Conservation (phyloP, 2,329 filamentous ascomycete genomes). For the Sclerotinia spermophila region DNA sequence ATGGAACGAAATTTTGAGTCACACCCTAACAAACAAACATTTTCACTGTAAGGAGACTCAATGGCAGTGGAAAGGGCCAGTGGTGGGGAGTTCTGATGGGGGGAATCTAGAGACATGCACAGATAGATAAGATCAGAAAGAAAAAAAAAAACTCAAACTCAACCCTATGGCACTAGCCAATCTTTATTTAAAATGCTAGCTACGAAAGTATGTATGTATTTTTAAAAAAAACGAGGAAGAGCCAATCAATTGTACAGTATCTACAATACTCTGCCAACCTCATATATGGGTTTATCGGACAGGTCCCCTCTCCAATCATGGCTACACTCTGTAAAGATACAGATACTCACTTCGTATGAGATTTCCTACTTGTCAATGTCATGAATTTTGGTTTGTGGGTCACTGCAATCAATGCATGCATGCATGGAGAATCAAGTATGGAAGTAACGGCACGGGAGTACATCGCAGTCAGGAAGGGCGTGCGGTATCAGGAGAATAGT, state of each 20-base stretch:
- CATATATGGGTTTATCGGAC: neutral
- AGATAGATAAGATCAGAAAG: neutral
- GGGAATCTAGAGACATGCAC: neutral
- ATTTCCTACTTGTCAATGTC: neutral
- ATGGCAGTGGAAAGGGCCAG: neutral
- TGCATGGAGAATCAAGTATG: neutral
- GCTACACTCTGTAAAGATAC: neutral
- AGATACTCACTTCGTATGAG: neutral
- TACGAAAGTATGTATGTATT: neutral
- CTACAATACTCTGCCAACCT: neutral
- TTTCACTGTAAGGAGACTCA: neutral
- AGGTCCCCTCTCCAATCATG: neutral
- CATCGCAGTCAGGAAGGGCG: neutral
- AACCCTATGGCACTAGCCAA: neutral
- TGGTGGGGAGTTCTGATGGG: too few species aligned
- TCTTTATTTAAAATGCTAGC: neutral
- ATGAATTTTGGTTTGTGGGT: neutral
- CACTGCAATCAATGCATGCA: too few species aligned
- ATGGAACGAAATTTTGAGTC: neutral
- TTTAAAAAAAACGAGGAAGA: neutral
- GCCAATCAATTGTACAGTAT: neutral
- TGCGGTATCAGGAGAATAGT: neutral
- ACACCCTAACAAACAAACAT: conserved; percentile 6
- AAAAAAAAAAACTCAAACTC: conserved; percentile 3
- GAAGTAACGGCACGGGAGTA: conserved; percentile 1